A percentile compares a stretch with the other conserved stretches of the same genome.
phyloP scores from a whole-genome alignment of 805 yeast genomes.

The Saccharomycopsis lassenensis region DNA sequence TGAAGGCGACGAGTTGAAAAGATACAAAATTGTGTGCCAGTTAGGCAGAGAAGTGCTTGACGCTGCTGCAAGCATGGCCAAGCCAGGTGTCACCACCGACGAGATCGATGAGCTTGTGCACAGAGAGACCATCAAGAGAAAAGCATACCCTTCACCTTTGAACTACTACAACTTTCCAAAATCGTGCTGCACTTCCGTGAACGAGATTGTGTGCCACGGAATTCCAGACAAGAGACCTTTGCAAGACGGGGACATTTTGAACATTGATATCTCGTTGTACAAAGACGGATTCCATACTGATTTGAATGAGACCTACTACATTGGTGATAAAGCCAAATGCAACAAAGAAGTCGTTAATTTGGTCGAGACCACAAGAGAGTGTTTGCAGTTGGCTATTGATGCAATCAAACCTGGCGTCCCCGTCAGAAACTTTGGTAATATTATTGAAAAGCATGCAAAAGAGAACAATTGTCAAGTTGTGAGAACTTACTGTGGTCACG shows the following conservation, averaged over 20 bases:
- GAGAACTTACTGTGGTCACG: constrained; percentile 88
- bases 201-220: constrained; percentile 95
- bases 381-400: constrained; percentile 73
- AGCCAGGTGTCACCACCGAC: constrained; percentile 89
- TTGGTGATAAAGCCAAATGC: constrained; percentile 78
- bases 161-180: constrained; percentile 93
- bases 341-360: constrained; percentile 76
- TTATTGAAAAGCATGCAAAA: constrained; percentile 78
- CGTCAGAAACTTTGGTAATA: constrained; percentile 76
- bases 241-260: constrained; percentile 89
- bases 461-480: constrained; percentile 77
- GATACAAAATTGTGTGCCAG: constrained; percentile 63
- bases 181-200: constrained; percentile 84
- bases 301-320: constrained; percentile 92
- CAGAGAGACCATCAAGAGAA: constrained; percentile 76
- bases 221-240: constrained; percentile 84
- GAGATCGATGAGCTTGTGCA: constrained; percentile 82
- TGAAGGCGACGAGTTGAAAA: constrained; percentile 57
- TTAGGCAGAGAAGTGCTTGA: constrained; percentile 86
- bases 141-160: constrained; percentile 89
- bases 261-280: constrained; percentile 78
- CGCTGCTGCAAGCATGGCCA: constrained; percentile 69
- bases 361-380: constrained; percentile 86
- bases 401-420: constrained; percentile 86
- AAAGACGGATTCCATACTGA: constrained; percentile 89